Evolutionary conservation across 345 rosid species (phyloP), one percentile per base, ranked within the genome.

Genomic region (Sonneratia caseolaris): DNA sequence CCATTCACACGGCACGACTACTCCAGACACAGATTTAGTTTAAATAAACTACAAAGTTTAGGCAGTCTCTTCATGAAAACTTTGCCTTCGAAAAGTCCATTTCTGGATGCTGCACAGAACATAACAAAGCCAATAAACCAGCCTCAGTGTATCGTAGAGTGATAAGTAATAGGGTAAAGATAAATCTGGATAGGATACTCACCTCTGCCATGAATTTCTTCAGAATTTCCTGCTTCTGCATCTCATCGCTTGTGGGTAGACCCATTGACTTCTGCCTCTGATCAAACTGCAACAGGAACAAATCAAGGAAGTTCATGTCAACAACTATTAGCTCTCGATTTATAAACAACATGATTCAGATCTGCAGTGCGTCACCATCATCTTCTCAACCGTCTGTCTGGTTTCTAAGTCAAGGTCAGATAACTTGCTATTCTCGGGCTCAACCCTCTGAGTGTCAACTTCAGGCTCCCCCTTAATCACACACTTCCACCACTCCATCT

Each of bases 181-280:
- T 2, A 19, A 3, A 13, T 4, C 36, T 14, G 35, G 24, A 22
- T 3, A 12, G 22, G 7, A n/a, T 36, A 22, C 47, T 74, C 68
- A 90, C 96, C 96, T 90, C 82, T 7, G 93, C 73, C 99, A 95
- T 92, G 75, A 94, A 88, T 76, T 90, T 89, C 87, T 94, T 94
- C 67, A 91, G 75, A 57, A 94, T 72, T 51, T 88, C 97, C 80
- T 94, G 89, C 79, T 88, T 87, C 82, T 91, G 92, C 72, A 85
- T 81, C 84, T 91, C 98, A 57, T 84, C 97, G 53, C 98, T 91
- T 69, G 86, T 87, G 11, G 97, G 97, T 6, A 91, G 93, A 18
- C 97, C 98, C 97, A 90, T 88, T 24, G 85, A 76, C 81, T 94
- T 94, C 69, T 91, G 99, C 76, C 97, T 90, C 76, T 94, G 93